These are phyloP conservation scores for Aegilops umbellulata DNA, from an alignment of 176 grass and related monocot genomes.

Conservation along the genomic window DNA sequence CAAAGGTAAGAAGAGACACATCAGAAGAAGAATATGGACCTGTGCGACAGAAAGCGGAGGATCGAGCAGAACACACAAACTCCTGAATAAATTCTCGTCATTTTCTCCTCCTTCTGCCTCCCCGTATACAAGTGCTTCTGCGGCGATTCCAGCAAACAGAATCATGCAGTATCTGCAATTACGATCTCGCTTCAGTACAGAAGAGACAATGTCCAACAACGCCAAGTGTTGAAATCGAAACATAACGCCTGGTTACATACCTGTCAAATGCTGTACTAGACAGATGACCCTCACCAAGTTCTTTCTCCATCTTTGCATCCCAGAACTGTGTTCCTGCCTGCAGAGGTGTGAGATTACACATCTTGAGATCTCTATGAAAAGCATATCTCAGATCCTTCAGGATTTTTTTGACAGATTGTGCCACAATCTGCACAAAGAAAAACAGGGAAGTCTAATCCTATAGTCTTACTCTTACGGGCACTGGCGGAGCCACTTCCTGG, in stretches of 20 bases:
- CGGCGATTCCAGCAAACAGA: constrained; percentile 85
- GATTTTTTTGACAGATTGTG: not conserved
- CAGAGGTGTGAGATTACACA: constrained; percentile 13
- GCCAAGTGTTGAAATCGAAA: not conserved
- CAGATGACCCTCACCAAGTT: constrained; percentile 75
- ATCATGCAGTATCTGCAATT: constrained; percentile 86
- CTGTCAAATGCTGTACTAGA: constrained; percentile 92
- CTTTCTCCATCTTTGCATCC: constrained; percentile 92
- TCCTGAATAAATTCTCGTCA: constrained; percentile 92
- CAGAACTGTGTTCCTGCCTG: constrained; percentile 99
- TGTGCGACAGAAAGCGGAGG: constrained; percentile 71
- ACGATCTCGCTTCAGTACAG: not conserved
- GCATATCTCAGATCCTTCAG: constrained; percentile 17
- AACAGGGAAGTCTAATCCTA: not conserved
- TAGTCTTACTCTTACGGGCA: not conserved
- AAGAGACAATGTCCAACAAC: not conserved
- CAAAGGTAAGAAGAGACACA: not conserved
- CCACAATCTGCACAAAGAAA: not conserved
- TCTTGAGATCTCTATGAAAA: constrained; percentile 9
- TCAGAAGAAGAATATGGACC: constrained; percentile 31
- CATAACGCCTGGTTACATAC: constrained; percentile 31
- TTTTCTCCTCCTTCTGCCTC: constrained; percentile 98
- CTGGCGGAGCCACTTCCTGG: not conserved
- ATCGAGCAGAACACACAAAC: constrained; percentile 66
- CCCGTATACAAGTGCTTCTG: constrained; percentile 90